Conservation (phyloP, 1,284 basidiomycete species). For the Heterobasidion occidentale region DNA sequence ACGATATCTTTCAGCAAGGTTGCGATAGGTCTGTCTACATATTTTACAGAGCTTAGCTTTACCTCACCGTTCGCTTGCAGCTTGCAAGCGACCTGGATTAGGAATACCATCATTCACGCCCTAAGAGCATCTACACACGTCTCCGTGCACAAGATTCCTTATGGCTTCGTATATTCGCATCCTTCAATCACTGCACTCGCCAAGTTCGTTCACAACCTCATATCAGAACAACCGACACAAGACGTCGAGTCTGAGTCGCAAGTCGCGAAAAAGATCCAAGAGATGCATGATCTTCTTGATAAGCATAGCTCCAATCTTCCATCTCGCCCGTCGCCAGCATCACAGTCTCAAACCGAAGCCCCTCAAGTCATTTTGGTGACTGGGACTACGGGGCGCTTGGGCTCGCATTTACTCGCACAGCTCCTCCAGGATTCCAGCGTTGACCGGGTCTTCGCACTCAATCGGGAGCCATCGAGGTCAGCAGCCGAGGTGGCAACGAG, state of each 20-base stretch:
- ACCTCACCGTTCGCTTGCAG: background rate
- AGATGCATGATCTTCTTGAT: slow-evolving; percentile 9
- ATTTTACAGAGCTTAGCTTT: background rate
- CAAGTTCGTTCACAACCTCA: background rate
- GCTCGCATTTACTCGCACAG: slow-evolving; percentile 16
- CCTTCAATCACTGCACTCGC: slow-evolving; percentile 3
- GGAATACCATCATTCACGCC: slow-evolving; percentile 8
- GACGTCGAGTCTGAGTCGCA: background rate
- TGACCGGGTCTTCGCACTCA: slow-evolving; percentile 17
- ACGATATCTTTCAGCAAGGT: slow-evolving; percentile 13
- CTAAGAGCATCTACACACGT: background rate
- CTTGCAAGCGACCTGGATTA: slow-evolving; percentile 10
- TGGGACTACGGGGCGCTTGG: slow-evolving; percentile 19
- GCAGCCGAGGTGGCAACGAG: slow-evolving; percentile 7
- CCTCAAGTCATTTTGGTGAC: slow-evolving; percentile 21
- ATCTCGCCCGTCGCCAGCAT: slow-evolving; percentile 1
- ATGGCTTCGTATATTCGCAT: slow-evolving; percentile 6
- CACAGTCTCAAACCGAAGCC: slow-evolving; percentile 1
- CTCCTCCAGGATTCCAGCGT: slow-evolving; percentile 12
- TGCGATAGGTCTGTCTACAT: slow-evolving; percentile 11
- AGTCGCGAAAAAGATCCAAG: background rate
- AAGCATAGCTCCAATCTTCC: slow-evolving; percentile 12
- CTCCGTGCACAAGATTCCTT: background rate
- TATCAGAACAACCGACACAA: background rate
- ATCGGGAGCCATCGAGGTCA: slow-evolving; percentile 18